Evolutionary conservation across 345 rosid species (phyloP).

Genomic region (Carallia pectinifolia): DNA sequence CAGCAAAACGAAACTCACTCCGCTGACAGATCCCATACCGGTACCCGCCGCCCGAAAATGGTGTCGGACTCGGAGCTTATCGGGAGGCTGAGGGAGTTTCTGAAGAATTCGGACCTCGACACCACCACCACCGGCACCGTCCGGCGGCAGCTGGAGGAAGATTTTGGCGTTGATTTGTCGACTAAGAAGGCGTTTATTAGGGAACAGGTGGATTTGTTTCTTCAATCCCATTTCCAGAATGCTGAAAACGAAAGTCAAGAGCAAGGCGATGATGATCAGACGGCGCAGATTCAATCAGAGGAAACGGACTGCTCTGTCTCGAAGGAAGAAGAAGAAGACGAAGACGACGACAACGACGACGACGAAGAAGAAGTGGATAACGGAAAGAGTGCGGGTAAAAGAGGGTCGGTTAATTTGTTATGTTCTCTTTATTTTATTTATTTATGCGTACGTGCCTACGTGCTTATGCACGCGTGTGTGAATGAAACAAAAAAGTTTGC

Average conservation of each 20-base stretch:
- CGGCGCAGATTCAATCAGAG: slow-evolving; percentile 23
- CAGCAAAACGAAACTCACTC: no score
- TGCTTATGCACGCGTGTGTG: no score
- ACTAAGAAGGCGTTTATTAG: slow-evolving; percentile 43
- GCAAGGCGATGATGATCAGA: slow-evolving; percentile 15
- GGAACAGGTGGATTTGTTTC: slow-evolving; percentile 48
- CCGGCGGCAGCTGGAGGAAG: slow-evolving; percentile 45
- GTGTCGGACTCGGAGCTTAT: slow-evolving; percentile 46
- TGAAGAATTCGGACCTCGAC: slow-evolving; percentile 43
- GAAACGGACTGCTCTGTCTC: slow-evolving; percentile 23
- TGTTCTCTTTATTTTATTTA: not conserved
- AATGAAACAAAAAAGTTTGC: no score
- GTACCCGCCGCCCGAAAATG: slow-evolving; percentile 17
- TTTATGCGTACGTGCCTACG: no score
- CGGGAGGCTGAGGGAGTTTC: slow-evolving; percentile 36
- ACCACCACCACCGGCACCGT: slow-evolving; percentile 43
- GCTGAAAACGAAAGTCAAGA: slow-evolving; percentile 7
- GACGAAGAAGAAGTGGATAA: slow-evolving; percentile 18
- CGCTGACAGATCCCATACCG: no score
- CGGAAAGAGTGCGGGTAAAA: slow-evolving; percentile 23
- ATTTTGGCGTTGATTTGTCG: slow-evolving; percentile 46
- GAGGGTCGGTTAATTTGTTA: slow-evolving; percentile 29
- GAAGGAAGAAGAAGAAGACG: slow-evolving; percentile 16
- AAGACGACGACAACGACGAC: slow-evolving; percentile 7
- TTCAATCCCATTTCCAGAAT: slow-evolving; percentile 30